These are phyloP conservation scores for Sporothrix curviconia DNA, from an alignment of 2,329 filamentous ascomycete genomes.

Conservation along the genomic window DNA sequence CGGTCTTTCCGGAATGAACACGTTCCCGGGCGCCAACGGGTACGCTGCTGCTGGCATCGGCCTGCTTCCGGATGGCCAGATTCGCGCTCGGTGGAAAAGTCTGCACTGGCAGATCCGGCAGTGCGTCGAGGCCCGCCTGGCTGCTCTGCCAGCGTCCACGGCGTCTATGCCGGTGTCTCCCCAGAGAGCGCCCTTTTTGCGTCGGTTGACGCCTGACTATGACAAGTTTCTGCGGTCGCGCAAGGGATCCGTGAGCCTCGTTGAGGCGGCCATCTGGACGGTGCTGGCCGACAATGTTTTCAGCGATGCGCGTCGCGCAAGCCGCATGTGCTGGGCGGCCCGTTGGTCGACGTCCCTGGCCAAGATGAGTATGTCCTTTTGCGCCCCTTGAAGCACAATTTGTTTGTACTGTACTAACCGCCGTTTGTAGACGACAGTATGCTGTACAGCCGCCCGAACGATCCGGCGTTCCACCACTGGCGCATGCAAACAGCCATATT, in stretches of 20 bases:
- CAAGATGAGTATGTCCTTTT: slow-evolving; percentile 8
- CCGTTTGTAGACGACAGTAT: slow-evolving; percentile 1
- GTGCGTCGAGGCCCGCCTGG: slow-evolving; percentile 5
- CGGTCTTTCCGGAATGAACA: neutral
- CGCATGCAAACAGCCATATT: slow-evolving; percentile 14
- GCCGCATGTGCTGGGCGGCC: slow-evolving; percentile 16
- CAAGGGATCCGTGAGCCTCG: slow-evolving; percentile 1
- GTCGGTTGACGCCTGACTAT: slow-evolving; percentile 8
- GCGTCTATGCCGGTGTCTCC: neutral
- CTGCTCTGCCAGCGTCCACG: neutral
- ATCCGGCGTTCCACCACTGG: slow-evolving; percentile 15
- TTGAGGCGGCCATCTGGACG: slow-evolving; percentile 14
- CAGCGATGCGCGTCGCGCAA: slow-evolving; percentile 3
- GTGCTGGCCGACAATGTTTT: slow-evolving; percentile 14
- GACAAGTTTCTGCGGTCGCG: neutral
- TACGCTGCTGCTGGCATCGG: neutral
- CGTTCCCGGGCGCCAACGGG: neutral
- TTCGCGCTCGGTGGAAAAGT: slow-evolving; percentile 9
- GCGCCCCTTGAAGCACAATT: too few relatives aligned
- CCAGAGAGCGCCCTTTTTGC: neutral
- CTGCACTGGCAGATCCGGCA: slow-evolving; percentile 14
- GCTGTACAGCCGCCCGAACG: neutral
- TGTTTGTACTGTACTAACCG: too few relatives aligned
- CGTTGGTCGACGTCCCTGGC: neutral
- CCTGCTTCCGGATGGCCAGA: slow-evolving; percentile 10